Percentiles rank a stretch among this genome's conserved stretches.
Conservation (phyloP, 768 basidiomycete species). For the Tylopilus intermedius region DNA sequence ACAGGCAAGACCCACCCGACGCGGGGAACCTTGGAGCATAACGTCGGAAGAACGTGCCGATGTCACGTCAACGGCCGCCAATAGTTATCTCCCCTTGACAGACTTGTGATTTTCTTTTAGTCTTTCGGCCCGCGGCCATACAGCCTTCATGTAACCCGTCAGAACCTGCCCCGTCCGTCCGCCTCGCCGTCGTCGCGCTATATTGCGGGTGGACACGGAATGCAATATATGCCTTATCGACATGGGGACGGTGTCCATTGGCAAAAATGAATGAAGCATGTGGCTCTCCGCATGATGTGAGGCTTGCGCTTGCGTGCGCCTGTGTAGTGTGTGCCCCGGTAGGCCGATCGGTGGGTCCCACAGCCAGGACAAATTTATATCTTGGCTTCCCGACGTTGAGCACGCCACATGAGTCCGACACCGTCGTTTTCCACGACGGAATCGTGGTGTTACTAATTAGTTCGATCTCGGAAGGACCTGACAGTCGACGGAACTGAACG, state of each 20-base stretch:
- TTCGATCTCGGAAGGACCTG: conserved; percentile 5
- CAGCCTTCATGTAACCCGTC: neutral
- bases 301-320: neutral
- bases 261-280: conserved; percentile 4
- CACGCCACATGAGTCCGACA: neutral
- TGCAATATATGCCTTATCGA: conserved; percentile 2
- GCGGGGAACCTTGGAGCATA: neutral
- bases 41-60: conserved; percentile 16
- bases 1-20: conserved; percentile 10
- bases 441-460: conserved; percentile 2
- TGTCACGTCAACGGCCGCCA: conserved; percentile 5
- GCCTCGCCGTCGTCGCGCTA: conserved; percentile 13
- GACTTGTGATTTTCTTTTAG: neutral
- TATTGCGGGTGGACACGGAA: conserved; percentile 16
- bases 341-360: conserved; percentile 1
- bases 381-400: neutral
- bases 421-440: conserved; percentile 8
- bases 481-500: conserved; percentile 7
- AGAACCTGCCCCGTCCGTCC: neutral
- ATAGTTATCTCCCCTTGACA: neutral
- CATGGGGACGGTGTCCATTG: conserved; percentile 17
- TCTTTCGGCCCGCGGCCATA: neutral
- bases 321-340: neutral
- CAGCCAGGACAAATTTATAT: neutral
- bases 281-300: neutral